Base-by-base conservation (phyloP, 2,329 filamentous ascomycete species). In the Alternaria solani region DNA sequence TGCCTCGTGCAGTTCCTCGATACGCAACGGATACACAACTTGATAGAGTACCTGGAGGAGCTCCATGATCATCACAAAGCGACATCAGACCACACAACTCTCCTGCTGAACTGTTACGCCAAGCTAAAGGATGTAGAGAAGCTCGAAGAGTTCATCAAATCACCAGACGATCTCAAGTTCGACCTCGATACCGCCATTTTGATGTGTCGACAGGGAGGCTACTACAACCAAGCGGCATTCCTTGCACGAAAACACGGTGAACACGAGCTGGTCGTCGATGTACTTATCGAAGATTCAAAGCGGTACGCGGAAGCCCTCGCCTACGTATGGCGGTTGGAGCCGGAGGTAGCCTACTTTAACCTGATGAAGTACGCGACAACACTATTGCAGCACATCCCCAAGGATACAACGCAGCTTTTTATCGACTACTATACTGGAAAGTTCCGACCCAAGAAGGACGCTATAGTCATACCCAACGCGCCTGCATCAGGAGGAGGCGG, bases 111-210 rank as follows among this genome's bases (percentile, higher is more conserved):
- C 76, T 99, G 95, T 79, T 99, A 99, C 75, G 95, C 95, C 0
- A 99, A 99, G 75, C 82, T 98, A 16, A 99, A 99, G 78, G 95
- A 99, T 75, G 94, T 97, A 5, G 91, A 93, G 57, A 99, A 99
- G 80, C 84, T 99, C 7, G 94, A 99, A 74, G 91, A 91, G 25
- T 99, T 99, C 68, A 99, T 99, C 80, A 96, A 96, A 75, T 94
- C 93, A 28, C 94, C 94, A 0, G 93, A 92, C 47, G 94, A 97
- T 70, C 86, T 97, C 42, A 97, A 96, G 72, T 99, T 99, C 72
- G 95, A 99, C 76, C 84, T 98, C 3, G 95, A 99, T 68, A 99
- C 95, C 1, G 95, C 95, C 14, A 99, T 99, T 65, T 88, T 91
- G 2, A 97, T 99, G 93, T 99, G 95, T 74, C 88, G 96, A 28